A percentile compares a stretch with the other conserved stretches of the same genome.
phyloP scores from a whole-genome alignment of 345 rosid genomes.

The Viola odorata region DNA sequence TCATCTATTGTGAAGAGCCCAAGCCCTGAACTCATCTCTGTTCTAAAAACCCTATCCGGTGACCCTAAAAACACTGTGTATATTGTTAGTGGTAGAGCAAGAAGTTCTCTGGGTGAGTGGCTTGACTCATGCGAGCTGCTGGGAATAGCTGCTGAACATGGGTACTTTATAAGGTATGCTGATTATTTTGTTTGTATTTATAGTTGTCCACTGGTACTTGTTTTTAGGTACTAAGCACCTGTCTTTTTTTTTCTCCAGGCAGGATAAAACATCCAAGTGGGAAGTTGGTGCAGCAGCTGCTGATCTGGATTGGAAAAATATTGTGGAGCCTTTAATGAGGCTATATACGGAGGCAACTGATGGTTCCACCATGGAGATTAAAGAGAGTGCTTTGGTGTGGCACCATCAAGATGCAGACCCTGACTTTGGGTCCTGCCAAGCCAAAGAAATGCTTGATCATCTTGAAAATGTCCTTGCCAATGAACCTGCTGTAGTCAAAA shows the following conservation, averaged over 20 bases:
- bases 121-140: constrained; percentile 59
- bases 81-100: constrained; percentile 72
- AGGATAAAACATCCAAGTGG: constrained; percentile 61
- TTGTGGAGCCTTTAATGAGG: constrained; percentile 81
- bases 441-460: constrained; percentile 80
- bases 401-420: constrained; percentile 96
- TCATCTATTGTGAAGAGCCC: constrained; percentile 54
- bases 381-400: constrained; percentile 89
- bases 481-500: constrained; percentile 77
- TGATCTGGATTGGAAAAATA: constrained; percentile 74
- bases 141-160: constrained; percentile 92
- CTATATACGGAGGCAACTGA: constrained; percentile 75
- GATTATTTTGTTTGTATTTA: background rate
- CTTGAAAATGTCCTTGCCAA: constrained; percentile 77
- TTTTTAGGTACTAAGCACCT: background rate
- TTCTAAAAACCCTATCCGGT: constrained; percentile 44
- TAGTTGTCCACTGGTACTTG: constrained; percentile 1
- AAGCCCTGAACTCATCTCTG: constrained; percentile 47
- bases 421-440: constrained; percentile 88
- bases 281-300: constrained; percentile 41
- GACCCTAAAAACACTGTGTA: constrained; percentile 71
- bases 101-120: constrained; percentile 55
- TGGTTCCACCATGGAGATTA: constrained; percentile 72
- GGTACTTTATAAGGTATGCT: constrained; percentile 57
- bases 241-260: constrained; percentile 33